Conservation (phyloP, 2,329 filamentous ascomycete species). For the Aspergillus sp. region DNA sequence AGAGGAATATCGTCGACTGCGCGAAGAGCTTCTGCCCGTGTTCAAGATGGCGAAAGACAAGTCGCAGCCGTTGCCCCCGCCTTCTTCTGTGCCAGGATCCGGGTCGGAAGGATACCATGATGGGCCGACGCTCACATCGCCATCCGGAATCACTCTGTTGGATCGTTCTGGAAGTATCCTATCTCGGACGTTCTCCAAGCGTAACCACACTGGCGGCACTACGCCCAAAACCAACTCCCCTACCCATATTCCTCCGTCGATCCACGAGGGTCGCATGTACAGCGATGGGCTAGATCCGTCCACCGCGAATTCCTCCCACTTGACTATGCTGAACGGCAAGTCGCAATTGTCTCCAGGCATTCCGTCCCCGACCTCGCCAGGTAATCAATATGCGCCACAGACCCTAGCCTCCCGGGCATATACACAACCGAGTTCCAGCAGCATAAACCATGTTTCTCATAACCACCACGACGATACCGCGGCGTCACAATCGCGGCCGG, state of each 20-base stretch:
- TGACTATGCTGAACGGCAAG: slow-evolving; percentile 67
- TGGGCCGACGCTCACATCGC: slow-evolving; percentile 43
- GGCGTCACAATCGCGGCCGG: slow-evolving; percentile 31
- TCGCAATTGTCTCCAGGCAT: slow-evolving; percentile 54
- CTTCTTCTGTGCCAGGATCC: slow-evolving; percentile 34
- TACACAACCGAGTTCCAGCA: slow-evolving; percentile 34
- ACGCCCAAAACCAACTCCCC: slow-evolving; percentile 77
- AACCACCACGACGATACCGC: slow-evolving; percentile 43
- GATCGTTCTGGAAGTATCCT: slow-evolving; percentile 56
- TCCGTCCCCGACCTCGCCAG: slow-evolving; percentile 49
- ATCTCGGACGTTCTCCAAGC: slow-evolving; percentile 74
- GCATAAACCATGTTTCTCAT: slow-evolving; percentile 33
- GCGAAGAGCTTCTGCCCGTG: slow-evolving; percentile 89
- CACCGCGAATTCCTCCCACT: slow-evolving; percentile 69
- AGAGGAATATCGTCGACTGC: slow-evolving; percentile 83
- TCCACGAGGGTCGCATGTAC: slow-evolving; percentile 66
- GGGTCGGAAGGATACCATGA: slow-evolving; percentile 30
- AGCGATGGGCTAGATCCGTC: slow-evolving; percentile 64
- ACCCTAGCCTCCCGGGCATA: slow-evolving; percentile 49
- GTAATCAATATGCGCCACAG: slow-evolving; percentile 42
- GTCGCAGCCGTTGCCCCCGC: slow-evolving; percentile 76
- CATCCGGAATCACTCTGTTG: slow-evolving; percentile 31
- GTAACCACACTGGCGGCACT: slow-evolving; percentile 66
- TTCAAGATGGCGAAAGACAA: slow-evolving; percentile 89
- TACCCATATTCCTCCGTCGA: slow-evolving; percentile 66